Conservation (phyloP, 2,329 filamentous ascomycete species). For the Beauveria medogensis region DNA sequence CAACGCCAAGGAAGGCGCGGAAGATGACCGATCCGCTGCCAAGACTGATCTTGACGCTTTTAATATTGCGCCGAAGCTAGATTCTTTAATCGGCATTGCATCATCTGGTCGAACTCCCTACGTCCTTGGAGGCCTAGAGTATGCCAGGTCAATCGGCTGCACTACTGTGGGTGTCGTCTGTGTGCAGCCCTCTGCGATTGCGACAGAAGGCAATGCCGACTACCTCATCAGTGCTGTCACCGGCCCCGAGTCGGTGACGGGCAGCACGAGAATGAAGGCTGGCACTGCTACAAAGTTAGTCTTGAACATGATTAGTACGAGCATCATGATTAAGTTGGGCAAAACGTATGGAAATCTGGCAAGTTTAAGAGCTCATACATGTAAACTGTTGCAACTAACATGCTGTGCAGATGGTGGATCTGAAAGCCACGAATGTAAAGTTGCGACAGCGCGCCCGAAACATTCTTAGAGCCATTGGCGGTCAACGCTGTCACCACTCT, state of each 20-base stretch:
- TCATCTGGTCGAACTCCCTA: conserved; percentile 35
- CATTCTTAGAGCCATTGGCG: conserved; percentile 17
- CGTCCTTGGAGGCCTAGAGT: conserved; percentile 24
- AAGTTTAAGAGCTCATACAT: conserved; percentile 13
- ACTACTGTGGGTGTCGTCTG: conserved; percentile 31
- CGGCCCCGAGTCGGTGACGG: conserved; percentile 35
- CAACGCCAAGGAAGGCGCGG: conserved; percentile 32
- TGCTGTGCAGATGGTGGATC: conserved; percentile 23
- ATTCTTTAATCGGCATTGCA: conserved; percentile 34
- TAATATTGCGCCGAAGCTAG: conserved; percentile 21
- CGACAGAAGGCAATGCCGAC: conserved; percentile 16
- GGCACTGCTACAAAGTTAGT: conserved; percentile 37
- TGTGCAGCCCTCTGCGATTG: conserved; percentile 24
- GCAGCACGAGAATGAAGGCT: conserved; percentile 37
- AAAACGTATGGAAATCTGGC: conserved; percentile 36
- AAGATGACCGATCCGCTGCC: conserved; percentile 27
- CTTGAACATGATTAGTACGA: conserved; percentile 33
- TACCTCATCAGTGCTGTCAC: conserved; percentile 29
- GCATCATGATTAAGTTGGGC: conserved; percentile 31
- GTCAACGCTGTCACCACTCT: conserved; percentile 12
- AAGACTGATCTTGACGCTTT: conserved; percentile 23
- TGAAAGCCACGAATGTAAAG: conserved; percentile 31
- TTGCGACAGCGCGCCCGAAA: conserved; percentile 19
- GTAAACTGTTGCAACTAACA: neutral
- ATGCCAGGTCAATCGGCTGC: conserved; percentile 27